Base-by-base conservation (phyloP, 139 green algal genomes). In the Microglena sp. region DNA sequence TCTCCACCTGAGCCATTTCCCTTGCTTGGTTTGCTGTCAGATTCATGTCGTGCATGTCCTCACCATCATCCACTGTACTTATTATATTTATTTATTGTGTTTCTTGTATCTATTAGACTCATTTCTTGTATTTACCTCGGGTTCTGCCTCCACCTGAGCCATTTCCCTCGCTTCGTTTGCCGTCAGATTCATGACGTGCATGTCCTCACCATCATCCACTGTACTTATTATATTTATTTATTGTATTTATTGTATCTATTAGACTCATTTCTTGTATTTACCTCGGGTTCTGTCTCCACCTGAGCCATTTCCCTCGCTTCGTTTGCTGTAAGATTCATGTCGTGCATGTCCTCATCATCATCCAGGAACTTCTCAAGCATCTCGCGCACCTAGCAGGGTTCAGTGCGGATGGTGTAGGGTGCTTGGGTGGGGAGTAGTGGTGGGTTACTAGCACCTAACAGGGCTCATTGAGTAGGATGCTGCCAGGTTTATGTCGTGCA, bases 141-240 rank as follows among this genome's bases (percentile, higher is more conserved):
- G 54, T 28, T 58, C 54, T 55, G 67, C 54, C 71, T 78, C 64
- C n/a, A n/a, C n/a, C n/a, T n/a, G n/a, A 27, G 62, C 62, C 29
- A 34, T 60, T 64, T 77, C 64, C 28, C 65, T 55, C 33, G 57
- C 43, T 57, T 77, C 65, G 57, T 85, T 85, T 22, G 79, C 79
- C 2, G 73, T 80, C 36, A 73, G 32, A 59, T 73, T 81, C 44
- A 85, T 73, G 55, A 76, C 77, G 66, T 79, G 74, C 74, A 89
- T 84, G 74, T 89, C 76, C 8, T 73, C 65, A 63, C 85, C 79
- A 65, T 89, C 79, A 50, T 86, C n/a, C n/a, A n/a, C n/a, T n/a
- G n/a, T n/a, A n/a, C n/a, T n/a, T n/a, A n/a, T n/a, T n/a, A n/a
- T n/a, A n/a, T n/a, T n/a, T n/a, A n/a, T n/a, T n/a, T n/a, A n/a